A percentile compares a stretch with the other conserved stretches of the same genome.
Evolutionary conservation across 2,329 filamentous ascomycete species (phyloP).

Genomic region (Hymenoscyphus occultus): DNA sequence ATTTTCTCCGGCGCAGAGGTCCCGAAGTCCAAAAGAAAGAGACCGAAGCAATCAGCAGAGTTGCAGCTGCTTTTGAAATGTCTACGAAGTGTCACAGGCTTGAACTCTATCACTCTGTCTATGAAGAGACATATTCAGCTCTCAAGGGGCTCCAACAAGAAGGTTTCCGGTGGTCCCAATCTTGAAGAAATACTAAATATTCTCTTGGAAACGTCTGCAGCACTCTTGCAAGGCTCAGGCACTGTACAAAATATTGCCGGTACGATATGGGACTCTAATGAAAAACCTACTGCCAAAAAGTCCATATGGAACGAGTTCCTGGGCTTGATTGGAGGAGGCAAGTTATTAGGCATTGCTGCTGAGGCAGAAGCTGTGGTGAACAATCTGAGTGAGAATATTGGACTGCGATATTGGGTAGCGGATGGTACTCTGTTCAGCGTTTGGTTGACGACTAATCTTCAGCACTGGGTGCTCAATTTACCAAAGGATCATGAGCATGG

Average conservation of each 20-base stretch:
- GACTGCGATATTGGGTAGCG: conserved; percentile 33
- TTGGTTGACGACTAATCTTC: conserved; percentile 35
- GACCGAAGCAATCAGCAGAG: conserved; percentile 34
- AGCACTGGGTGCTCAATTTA: conserved; percentile 27
- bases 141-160: conserved; percentile 39
- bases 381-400: conserved; percentile 29
- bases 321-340: conserved; percentile 57
- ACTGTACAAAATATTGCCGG: conserved; percentile 44
- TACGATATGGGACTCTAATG: conserved; percentile 40
- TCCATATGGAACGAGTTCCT: conserved; percentile 63
- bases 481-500: conserved; percentile 20
- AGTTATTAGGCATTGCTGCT: conserved; percentile 54
- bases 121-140: conserved; percentile 60
- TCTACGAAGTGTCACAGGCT: conserved; percentile 69
- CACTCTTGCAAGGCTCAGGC: conserved; percentile 43
- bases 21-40: conserved; percentile 26
- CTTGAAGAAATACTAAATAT: conserved; percentile 38
- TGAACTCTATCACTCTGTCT: conserved; percentile 74
- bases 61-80: conserved; percentile 56
- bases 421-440: conserved; percentile 32
- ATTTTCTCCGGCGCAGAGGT: conserved; percentile 50
- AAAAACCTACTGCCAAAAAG: conserved; percentile 42
- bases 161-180: conserved; percentile 29
- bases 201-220: conserved; percentile 42
- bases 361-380: conserved; percentile 47